Conservation (phyloP, 768 basidiomycete genomes). For the Suillus alpinus region DNA sequence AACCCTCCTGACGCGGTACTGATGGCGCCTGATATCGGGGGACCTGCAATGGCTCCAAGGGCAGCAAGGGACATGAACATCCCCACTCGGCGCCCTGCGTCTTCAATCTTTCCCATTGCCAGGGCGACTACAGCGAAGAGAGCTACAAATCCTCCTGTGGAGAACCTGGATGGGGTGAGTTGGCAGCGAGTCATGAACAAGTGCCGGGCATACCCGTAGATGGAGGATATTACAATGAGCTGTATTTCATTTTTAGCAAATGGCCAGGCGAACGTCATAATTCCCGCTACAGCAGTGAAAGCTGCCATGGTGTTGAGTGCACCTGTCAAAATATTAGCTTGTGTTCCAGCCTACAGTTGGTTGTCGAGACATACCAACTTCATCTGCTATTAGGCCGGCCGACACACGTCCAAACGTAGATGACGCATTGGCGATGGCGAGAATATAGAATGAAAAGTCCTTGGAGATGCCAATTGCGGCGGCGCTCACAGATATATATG, state of each 20-base stretch:
- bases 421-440: conserved; percentile 66
- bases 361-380: conserved; percentile 37
- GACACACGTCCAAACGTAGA: conserved; percentile 60
- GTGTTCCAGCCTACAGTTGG: neutral
- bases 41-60: conserved; percentile 62
- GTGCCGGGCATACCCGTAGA: conserved; percentile 56
- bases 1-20: conserved; percentile 49
- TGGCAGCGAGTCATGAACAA: neutral
- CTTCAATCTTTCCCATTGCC: conserved; percentile 54
- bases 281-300: conserved; percentile 52
- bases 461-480: conserved; percentile 43
- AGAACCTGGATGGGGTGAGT: conserved; percentile 37
- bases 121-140: conserved; percentile 58
- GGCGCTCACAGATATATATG: conserved; percentile 63
- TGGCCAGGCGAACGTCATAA: conserved; percentile 72
- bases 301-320: conserved; percentile 69
- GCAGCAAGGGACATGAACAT: conserved; percentile 62
- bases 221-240: conserved; percentile 51
- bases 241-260: conserved; percentile 43
- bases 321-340: conserved; percentile 37
- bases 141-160: conserved; percentile 60
- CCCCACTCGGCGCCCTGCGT: conserved; percentile 64
- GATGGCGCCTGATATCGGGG: conserved; percentile 74
- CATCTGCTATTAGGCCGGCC: conserved; percentile 54
- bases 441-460: conserved; percentile 59